Evolutionary conservation across 108 stramenopile genomes (phyloP).

Genomic region (Fragilaria radians): DNA sequence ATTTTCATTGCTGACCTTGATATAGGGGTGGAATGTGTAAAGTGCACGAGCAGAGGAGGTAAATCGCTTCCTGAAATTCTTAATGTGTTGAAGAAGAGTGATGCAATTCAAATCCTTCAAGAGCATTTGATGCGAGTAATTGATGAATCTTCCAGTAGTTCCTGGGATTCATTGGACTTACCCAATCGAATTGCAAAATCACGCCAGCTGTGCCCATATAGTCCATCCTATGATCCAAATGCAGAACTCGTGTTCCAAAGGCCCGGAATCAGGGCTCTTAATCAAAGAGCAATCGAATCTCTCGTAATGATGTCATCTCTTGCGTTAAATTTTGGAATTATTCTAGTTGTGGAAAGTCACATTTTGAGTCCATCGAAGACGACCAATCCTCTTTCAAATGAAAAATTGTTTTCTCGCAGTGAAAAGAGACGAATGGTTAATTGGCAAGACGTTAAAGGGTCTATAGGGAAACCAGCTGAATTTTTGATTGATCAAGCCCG

Average conservation of each 20-base stretch:
- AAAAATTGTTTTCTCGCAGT: constrained; percentile 20
- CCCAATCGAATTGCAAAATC: constrained; percentile 37
- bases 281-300: constrained; percentile 18
- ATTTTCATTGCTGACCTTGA: constrained; percentile 30
- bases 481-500: constrained; percentile 26
- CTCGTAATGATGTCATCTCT: constrained; percentile 12
- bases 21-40: constrained; percentile 41
- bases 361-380: constrained; percentile 6
- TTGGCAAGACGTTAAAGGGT: constrained; percentile 37
- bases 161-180: constrained; percentile 31
- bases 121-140: constrained; percentile 28
- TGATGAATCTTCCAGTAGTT: constrained; percentile 25
- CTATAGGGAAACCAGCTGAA: constrained; percentile 40
- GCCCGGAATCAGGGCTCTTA: constrained; percentile 9
- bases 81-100: constrained; percentile 27
- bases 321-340: constrained; percentile 8
- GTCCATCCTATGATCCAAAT: constrained; percentile 19
- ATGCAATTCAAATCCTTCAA: constrained; percentile 31
- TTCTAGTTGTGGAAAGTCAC: constrained; percentile 22
- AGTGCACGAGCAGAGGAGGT: constrained; percentile 44
- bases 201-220: constrained; percentile 45
- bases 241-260: constrained; percentile 5
- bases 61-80: constrained; percentile 39
- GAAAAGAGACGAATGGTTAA: constrained; percentile 37
- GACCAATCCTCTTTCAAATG: constrained; percentile 12